Base-by-base conservation (phyloP, 768 basidiomycete genomes). In the Holtermannia corniformis region DNA sequence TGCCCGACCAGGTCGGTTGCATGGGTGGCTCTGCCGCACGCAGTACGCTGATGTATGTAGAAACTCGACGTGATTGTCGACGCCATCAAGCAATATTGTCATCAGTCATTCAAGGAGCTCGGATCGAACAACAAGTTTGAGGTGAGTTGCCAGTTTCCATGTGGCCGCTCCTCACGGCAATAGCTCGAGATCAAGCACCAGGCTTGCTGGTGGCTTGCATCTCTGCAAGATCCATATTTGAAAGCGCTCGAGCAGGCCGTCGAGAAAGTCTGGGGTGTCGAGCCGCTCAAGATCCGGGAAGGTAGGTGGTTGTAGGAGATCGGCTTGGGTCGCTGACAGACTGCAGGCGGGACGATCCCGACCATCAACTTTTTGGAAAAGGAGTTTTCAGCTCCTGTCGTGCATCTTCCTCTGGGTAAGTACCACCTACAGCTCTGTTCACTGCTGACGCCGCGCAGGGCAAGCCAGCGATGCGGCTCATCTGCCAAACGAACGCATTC, bases 201-300 rank as follows among this genome's bases (percentile, higher is more conserved):
- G 1, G 91, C 90, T 0, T 85, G 91, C 63, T 97, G 92, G 92
- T 99, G 93, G 93, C 78, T 99, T 1, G 90, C 92, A 0, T 82
- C 85, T 50, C 78, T 93, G 40, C 81, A 87, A 50, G 84, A 85
- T 54, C 79, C 79, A 3, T 95, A 87, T 82, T 93, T 92, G 76
- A 80, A 82, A 58, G 83, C 86, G 0, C 77, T 99, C 47, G 88
- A 93, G 67, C 74, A 76, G 37, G 85, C 89, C 20, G 82, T 99
- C 0, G 76, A 78, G 46, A 82, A 86, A 43, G 88, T 92, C 62
- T 99, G 93, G 93, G 83, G 83, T 3, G 75, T 83, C 41, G 78
- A 82, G 54, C 93, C 93, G 3, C 71, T 95, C 56, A 81, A 86
- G 22, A 92, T 95, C 47, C 80, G 92, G 41, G 92, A 95, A 76